These are phyloP conservation scores for Chlamydomonas applanata DNA, from an alignment of 139 green algal species.

Conservation along the genomic window DNA sequence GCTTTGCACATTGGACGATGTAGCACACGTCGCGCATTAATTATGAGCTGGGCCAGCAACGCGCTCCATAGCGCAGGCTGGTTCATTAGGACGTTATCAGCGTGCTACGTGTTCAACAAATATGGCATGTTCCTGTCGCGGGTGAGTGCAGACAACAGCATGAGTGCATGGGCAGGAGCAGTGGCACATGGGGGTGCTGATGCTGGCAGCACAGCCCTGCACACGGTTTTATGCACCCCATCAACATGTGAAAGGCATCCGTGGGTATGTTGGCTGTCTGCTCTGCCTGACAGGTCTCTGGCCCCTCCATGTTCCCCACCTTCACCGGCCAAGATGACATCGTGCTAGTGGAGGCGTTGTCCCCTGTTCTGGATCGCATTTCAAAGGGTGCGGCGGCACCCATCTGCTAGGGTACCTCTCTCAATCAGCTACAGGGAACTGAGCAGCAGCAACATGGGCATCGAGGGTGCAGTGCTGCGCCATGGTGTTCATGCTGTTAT, in stretches of 20 bases:
- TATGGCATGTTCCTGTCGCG: conserved; percentile 36
- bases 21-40: no score
- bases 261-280: not conserved
- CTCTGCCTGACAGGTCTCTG: conserved; percentile 28
- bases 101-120: conserved; percentile 29
- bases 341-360: conserved; percentile 44
- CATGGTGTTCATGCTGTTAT: not conserved
- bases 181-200: not conserved
- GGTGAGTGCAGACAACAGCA: conserved; percentile 14
- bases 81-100: conserved; percentile 13
- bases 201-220: not conserved
- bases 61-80: no score
- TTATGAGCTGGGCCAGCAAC: no score
- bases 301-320: conserved; percentile 53
- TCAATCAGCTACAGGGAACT: not conserved
- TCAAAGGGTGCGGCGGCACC: conserved; percentile 25
- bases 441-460: not conserved
- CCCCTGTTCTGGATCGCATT: conserved; percentile 25
- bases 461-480: not conserved
- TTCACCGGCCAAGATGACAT: conserved; percentile 44
- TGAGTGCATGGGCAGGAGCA: not conserved
- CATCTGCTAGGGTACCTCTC: not conserved
- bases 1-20: no score
- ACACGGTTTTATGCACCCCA: not conserved
- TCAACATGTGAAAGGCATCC: not conserved